Evolutionary conservation across 345 rosid species (phyloP), one percentile per base, ranked within the genome.

Genomic region (Citrus trifoliata): DNA sequence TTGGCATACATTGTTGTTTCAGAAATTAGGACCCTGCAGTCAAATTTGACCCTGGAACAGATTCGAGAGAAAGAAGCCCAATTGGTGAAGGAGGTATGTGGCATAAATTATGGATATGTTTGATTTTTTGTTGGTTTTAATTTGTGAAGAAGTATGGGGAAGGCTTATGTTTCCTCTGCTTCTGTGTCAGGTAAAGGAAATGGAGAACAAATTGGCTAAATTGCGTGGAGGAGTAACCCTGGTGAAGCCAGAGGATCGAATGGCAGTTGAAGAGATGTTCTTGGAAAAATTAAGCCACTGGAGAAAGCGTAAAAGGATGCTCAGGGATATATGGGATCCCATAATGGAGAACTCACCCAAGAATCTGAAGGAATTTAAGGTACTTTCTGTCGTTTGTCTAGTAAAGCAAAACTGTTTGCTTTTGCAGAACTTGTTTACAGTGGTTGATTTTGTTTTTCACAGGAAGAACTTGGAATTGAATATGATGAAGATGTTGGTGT

Each of bases 261-360:
- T 87, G 78, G 89, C 87, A 24, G 85, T 94, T 64, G 88, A 90
- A 69, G 88, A 86, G 6, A 81, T 87, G 83, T 94, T 77, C 80
- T 77, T 88, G 0, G 95, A 89, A 63, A 92, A 89, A 78, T 67
- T 92, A 22, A 92, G 81, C 51, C 98, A 92, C 56, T 96, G 98
- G 98, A 84, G 97, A 83, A 93, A 79, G 86, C 97, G 98, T 71
- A 96, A 90, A 83, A 90, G 98, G 85, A 96, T 94, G 93, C 93
- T 94, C 86, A 93, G 85, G 86, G 98, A 96, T 75, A 78, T 96
- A 42, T 94, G 97, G 98, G 98, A 94, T 87, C 81, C 93, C 60
- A 88, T 93, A 59, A 92, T 98, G 14, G 98, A 96, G 85, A 94
- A 90, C 85, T 90, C 87, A 1, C 90, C 98, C 21, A 90, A 87